These are phyloP conservation scores for Trichoderma citrinoviride DNA, from an alignment of 2,329 filamentous ascomycete species.

Conservation along the genomic window DNA sequence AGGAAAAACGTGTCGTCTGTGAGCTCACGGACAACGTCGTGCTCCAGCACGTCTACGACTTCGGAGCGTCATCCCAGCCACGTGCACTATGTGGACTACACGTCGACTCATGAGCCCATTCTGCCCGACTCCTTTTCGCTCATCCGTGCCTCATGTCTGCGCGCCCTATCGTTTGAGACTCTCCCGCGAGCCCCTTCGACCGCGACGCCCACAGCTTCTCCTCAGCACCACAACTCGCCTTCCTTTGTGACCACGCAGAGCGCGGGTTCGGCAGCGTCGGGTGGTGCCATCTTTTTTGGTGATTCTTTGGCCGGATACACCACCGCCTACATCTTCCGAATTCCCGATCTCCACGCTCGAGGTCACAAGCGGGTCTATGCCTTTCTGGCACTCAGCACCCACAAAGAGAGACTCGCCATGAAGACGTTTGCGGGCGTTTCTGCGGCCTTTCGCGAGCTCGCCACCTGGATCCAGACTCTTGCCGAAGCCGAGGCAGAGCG, in stretches of 20 bases:
- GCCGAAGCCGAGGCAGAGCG: conserved; percentile 63
- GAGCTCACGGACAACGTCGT: conserved; percentile 46
- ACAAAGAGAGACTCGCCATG: conserved; percentile 63
- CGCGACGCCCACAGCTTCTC: conserved; percentile 39
- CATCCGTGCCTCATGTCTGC: conserved; percentile 63
- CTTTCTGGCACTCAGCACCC: conserved; percentile 62
- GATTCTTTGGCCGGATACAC: conserved; percentile 65
- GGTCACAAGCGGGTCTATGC: conserved; percentile 69
- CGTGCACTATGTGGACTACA: conserved; percentile 65
- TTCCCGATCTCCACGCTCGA: conserved; percentile 64
- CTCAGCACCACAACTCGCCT: conserved; percentile 40
- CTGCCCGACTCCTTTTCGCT: conserved; percentile 63
- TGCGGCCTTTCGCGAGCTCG: conserved; percentile 61
- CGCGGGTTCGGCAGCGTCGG: conserved; percentile 54
- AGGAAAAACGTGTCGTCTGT: conserved; percentile 46
- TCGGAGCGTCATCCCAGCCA: conserved; percentile 49
- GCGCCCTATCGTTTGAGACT: conserved; percentile 65
- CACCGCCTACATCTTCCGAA: conserved; percentile 68
- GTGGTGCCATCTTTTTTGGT: conserved; percentile 67
- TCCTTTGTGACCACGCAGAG: conserved; percentile 55
- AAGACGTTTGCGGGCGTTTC: conserved; percentile 63
- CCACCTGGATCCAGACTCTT: conserved; percentile 63
- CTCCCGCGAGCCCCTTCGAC: conserved; percentile 55
- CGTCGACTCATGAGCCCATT: conserved; percentile 64
- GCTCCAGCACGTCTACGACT: conserved; percentile 53